Evolutionary conservation across 2,329 filamentous ascomycete species (phyloP), one percentile per base, ranked within the genome.

Genomic region (Fulvia fulva): DNA sequence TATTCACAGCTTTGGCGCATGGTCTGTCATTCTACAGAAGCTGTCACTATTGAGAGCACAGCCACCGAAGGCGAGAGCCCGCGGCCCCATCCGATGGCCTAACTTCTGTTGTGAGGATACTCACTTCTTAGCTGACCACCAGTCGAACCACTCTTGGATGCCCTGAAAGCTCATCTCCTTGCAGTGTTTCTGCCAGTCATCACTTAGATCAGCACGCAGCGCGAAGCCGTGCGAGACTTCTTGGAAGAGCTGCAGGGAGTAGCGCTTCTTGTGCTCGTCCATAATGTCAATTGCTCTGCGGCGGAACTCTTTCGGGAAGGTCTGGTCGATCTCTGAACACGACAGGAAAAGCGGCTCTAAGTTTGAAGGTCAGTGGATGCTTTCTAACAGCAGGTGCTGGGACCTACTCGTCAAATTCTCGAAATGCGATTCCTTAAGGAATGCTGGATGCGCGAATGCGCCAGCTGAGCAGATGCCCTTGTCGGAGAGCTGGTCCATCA

Each of bases 391-490:
- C 9, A 37, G n/a, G 5, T 14, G 34, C 34, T 5, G 16, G n/a
- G 5, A 32, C 53, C 12, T 32, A 49, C 34, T 75, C 74, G 74
- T 73, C 3, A 77, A 41, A 2, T 71, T 67, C 11, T 61, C 59
- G 52, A 81, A 78, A 56, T 81, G 76, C 5, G 7, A 66, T 52
- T 81, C 77, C 41, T 77, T 79, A 41, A 82, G 61, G 57, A 78
- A 76, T 0, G 79, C 75, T 1, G 80, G 80, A 59, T 81, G 79
- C 0, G 77, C 80, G 65, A 81, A 78, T 0, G 79, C 79, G 1
- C 80, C 80, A 0, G 70, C 79, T 0, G 67, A 64, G 4, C 76
- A 72, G 0, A 58, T 63, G 16, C 71, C 70, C 4, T 51, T 30
- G 22, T 37, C 30, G 0, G 76, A 73, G 2, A 81, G 67, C 61